Evolutionary conservation across 163 green algal genomes (phyloP), one percentile per base, ranked within the genome.

Genomic region (Prototheca wickerhamii): DNA sequence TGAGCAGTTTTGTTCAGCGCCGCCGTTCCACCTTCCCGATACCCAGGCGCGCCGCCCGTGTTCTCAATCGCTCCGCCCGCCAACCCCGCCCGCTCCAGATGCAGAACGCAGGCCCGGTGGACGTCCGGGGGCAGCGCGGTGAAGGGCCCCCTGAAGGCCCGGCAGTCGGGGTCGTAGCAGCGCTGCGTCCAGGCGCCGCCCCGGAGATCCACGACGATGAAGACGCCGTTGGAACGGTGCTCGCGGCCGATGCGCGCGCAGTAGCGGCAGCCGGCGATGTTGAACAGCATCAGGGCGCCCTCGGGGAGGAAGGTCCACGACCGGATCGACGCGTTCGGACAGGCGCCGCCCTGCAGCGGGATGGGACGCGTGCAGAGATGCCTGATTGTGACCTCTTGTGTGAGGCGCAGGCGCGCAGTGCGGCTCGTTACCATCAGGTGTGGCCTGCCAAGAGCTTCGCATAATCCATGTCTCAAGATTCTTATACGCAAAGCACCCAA

Each of bases 171-270:
- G 65, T 93, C 86, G 68, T 87, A 87, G 65, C 86, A 93, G 58
- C 76, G 72, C 63, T 91, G 82, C 35, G 66, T 76, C 81, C 79
- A 91, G 18, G 56, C 53, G 12, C 75, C 78, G 5, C 20, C 61
- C 29, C 63, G 49, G 15, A 81, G 40, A 29, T 82, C 68, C 2
- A 73, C 57, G 18, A 83, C 58, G 42, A 79, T 79, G 61, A 79
- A 93, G 20, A 92, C 73, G 49, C 85, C 84, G 61, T 93, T 93
- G 66, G 62, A 81, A 50, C 66, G 74, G 73, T 93, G 86, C 40
- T 63, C 28, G 12, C 83, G 75, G 7, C 65, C 63, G 2, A 78
- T 54, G 44, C 72, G 66, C 53, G 57, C 70, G 46, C 69, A 78
- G 33, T 30, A 89, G 29, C 86, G 69, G 72, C 83, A 86, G 69